Conservation (phyloP, 305 asterid genomes). For the Plantago rigida region DNA sequence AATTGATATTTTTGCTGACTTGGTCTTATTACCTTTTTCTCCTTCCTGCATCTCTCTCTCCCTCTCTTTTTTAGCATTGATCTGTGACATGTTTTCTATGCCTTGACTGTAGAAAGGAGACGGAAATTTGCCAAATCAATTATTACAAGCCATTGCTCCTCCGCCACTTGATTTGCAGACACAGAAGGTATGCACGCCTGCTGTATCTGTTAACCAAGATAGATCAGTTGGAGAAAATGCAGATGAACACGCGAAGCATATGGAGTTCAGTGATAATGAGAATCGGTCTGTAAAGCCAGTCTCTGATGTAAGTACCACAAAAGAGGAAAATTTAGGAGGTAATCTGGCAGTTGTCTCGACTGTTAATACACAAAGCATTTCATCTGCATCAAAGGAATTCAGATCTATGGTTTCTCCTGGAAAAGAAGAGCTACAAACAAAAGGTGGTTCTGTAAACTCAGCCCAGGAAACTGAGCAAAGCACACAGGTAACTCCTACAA, state of each 20-base stretch:
- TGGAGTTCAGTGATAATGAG: conserved; percentile 55
- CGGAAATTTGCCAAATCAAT: conserved; percentile 72
- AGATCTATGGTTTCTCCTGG: conserved; percentile 45
- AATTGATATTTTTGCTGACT: conserved; percentile 22
- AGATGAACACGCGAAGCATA: conserved; percentile 45
- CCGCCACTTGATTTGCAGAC: conserved; percentile 66
- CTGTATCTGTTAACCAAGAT: conserved; percentile 47
- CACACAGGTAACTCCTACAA: conserved; percentile 41
- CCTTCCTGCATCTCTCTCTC: conserved; percentile 6
- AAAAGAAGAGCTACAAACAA: conserved; percentile 61
- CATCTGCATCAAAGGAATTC: conserved; percentile 42
- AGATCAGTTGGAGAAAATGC: conserved; percentile 39
- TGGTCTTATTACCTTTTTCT: conserved; percentile 15
- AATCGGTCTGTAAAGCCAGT: conserved; percentile 36
- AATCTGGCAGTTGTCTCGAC: conserved; percentile 37
- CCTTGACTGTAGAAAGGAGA: conserved; percentile 73
- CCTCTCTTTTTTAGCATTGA: conserved; percentile 22
- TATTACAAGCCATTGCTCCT: conserved; percentile 83
- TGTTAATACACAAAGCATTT: conserved; percentile 32
- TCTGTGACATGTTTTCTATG: conserved; percentile 25
- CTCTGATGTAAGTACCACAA: conserved; percentile 36
- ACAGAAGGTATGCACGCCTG: conserved; percentile 43
- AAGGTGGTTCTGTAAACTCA: conserved; percentile 42
- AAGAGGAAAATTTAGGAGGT: conserved; percentile 51
- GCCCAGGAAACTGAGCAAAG: conserved; percentile 55